phyloP scores from a whole-genome alignment of 305 asterid species.

The Solanum hybrid region DNA sequence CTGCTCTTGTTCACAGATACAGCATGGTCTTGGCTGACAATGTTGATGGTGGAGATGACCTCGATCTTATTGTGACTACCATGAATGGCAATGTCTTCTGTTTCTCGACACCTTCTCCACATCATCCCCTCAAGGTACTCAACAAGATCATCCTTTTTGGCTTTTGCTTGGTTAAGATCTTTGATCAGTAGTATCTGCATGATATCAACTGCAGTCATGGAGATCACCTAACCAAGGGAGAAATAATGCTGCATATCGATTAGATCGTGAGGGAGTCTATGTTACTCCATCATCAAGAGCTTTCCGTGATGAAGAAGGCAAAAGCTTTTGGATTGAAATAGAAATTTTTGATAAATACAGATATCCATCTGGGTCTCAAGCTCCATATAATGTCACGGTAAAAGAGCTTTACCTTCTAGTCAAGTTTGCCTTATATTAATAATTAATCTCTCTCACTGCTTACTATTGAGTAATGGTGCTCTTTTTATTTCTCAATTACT shows the following conservation, averaged over 20 bases:
- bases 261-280: constrained; percentile 74
- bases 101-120: constrained; percentile 92
- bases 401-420: constrained; percentile 6
- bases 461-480: neutral
- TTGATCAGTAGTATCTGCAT: constrained; percentile 10
- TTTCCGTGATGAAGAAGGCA: constrained; percentile 97
- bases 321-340: constrained; percentile 81
- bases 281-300: constrained; percentile 80
- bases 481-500: neutral
- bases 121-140: constrained; percentile 93
- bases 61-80: constrained; percentile 91
- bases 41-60: constrained; percentile 98
- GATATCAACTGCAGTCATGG: constrained; percentile 58
- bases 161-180: constrained; percentile 7
- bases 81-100: constrained; percentile 99
- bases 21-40: constrained; percentile 99
- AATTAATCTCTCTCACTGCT: neutral
- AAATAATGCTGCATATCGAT: constrained; percentile 63
- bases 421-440: neutral
- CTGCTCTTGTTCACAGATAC: constrained; percentile 46
- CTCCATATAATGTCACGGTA: constrained; percentile 95
- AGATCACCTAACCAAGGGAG: constrained; percentile 80
- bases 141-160: neutral
- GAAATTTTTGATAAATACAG: constrained; percentile 78
- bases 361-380: constrained; percentile 86